phyloP scores from a whole-genome alignment of 805 yeast species.

The Nakazawaea wyomingensis region DNA sequence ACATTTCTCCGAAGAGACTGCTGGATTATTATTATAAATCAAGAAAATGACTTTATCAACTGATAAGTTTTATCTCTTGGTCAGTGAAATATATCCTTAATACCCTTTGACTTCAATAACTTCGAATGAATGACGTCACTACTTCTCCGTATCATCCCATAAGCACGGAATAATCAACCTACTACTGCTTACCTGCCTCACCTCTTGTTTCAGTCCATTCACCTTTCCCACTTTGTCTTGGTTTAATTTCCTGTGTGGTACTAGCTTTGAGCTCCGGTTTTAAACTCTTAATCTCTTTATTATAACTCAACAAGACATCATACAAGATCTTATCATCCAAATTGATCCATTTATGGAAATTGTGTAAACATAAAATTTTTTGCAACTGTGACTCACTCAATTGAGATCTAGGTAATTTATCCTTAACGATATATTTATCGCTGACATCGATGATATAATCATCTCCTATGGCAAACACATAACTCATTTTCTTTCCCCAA shows the following conservation, averaged over 20 bases:
- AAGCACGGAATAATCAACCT: no score
- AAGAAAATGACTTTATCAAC: no score
- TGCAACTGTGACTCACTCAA: conserved; percentile 36
- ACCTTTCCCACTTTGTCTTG: conserved; percentile 71
- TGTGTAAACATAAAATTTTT: conserved; percentile 30
- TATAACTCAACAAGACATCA: conserved; percentile 31
- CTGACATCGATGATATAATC: conserved; percentile 68
- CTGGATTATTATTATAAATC: no score
- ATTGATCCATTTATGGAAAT: conserved; percentile 26
- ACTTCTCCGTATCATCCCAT: no score
- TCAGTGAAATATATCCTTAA: no score
- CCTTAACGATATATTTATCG: conserved; percentile 51
- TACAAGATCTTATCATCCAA: conserved; percentile 32
- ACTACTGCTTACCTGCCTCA: conserved; percentile 50
- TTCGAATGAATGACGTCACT: no score
- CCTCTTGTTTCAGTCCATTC: conserved; percentile 80
- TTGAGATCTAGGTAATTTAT: conserved; percentile 40
- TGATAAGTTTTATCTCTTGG: no score
- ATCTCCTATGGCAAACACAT: conserved; percentile 64
- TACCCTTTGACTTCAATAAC: no score
- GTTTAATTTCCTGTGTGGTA: conserved; percentile 25
- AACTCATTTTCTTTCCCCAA: conserved; percentile 95
- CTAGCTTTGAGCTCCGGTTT: conserved; percentile 5
- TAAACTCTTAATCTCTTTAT: conserved; percentile 25
- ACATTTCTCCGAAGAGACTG: no score